Evolutionary conservation across 768 basidiomycete genomes (phyloP).

Genomic region (Tulasnella sp.): DNA sequence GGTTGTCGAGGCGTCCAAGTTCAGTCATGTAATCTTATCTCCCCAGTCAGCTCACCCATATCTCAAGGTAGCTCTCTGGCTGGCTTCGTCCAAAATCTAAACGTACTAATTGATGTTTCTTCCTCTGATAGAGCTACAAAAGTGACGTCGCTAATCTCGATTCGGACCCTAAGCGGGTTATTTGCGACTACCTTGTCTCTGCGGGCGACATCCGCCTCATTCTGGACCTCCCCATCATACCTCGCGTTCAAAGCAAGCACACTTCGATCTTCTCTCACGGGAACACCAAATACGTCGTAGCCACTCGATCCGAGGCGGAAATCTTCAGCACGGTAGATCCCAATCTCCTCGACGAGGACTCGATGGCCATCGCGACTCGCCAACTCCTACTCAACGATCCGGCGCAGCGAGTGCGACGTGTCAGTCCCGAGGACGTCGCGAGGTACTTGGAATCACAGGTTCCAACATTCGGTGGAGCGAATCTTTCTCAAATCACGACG

Average conservation of each 20-base stretch:
- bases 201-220: neutral
- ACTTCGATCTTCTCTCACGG: neutral
- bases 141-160: neutral
- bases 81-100: neutral
- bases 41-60: neutral
- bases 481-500: neutral
- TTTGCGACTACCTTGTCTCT: constrained; percentile 6
- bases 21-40: neutral
- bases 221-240: neutral
- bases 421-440: neutral
- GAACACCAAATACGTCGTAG: neutral
- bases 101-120: neutral
- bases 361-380: neutral
- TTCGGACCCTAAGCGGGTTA: neutral
- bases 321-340: neutral
- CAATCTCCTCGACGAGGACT: neutral
- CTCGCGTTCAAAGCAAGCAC: neutral
- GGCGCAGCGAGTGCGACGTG: neutral
- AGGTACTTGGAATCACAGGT: neutral
- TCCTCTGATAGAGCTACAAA: neutral
- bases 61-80: neutral
- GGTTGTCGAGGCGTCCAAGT: neutral
- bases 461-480: neutral
- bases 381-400: neutral
- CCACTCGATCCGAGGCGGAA: neutral